These are phyloP conservation scores for Pholiota microspora DNA, from an alignment of 768 basidiomycete species.

Conservation along the genomic window DNA sequence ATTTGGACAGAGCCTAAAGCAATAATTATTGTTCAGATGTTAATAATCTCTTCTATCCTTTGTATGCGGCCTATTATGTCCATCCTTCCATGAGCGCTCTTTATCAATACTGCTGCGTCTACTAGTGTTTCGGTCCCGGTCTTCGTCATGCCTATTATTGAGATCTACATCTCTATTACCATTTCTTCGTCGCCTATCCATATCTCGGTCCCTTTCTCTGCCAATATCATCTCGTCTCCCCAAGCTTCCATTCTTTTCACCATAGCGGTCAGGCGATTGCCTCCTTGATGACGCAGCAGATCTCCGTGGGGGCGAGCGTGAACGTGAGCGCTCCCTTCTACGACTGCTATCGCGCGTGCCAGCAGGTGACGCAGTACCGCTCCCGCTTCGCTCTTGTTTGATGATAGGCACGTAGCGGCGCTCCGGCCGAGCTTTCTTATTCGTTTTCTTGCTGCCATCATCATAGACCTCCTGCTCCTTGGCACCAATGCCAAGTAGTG, in stretches of 20 bases:
- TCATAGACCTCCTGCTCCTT: conserved; percentile 79
- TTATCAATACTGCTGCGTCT: too few relatives aligned
- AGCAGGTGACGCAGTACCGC: conserved; percentile 5
- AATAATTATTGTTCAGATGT: too few relatives aligned
- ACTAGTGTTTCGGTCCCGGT: too few relatives aligned
- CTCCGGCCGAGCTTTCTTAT: conserved; percentile 49
- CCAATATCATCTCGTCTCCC: conserved; percentile 15
- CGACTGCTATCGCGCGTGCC: conserved; percentile 27
- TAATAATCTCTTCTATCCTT: too few relatives aligned
- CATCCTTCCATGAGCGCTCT: too few relatives aligned
- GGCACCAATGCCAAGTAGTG: conserved; percentile 90
- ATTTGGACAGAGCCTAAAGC: too few relatives aligned
- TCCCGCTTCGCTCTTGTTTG: conserved; percentile 51
- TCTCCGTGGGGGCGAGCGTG: conserved; percentile 33
- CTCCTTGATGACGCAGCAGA: conserved; percentile 46
- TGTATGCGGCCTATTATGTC: too few relatives aligned
- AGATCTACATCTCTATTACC: conserved; percentile 1
- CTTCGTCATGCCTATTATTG: too few relatives aligned
- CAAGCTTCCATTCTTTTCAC: conserved; percentile 11
- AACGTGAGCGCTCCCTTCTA: conserved; percentile 35
- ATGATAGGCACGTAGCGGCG: conserved; percentile 83
- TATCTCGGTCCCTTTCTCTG: conserved; percentile 28
- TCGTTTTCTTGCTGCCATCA: conserved; percentile 59
- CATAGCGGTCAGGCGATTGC: conserved; percentile 41
- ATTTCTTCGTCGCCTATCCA: conserved; percentile 18